Evolutionary conservation across 148 eudicot genomes (phyloP), one percentile per base, ranked within the genome.

Genomic region (Gaultheria prostrata): DNA sequence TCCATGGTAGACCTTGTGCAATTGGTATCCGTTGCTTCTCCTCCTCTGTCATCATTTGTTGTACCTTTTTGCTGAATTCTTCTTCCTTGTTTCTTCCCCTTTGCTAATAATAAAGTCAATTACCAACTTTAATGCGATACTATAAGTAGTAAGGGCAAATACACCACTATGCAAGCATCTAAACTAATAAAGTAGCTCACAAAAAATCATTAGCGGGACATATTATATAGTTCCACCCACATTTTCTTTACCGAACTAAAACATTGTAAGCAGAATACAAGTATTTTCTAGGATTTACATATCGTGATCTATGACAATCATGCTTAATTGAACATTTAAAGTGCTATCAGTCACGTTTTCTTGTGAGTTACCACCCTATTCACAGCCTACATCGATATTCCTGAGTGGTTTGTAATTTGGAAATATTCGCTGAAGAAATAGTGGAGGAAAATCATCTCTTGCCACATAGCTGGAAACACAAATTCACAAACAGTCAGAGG

Each of bases 1-100:
- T 96, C 95, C 94, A 92, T 24, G 98, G 98, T 82, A 96, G 95
- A 82, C 97, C 95, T 89, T 92, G 98, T 11, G 98, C 98, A 82
- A 94, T 83, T 45, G 97, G 97, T 85, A 94, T 87, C 81, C 95
- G 92, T 84, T 87, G 91, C 88, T 90, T 94, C 89, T 92, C 97
- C 86, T 96, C 98, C 86, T 93, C 94, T 49, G 82, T 85, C 88
- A 87, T 86, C 90, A 86, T 87, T 65, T 96, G 93, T 84, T 94
- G 93, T 78, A 96, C 77, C 85, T 94, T 96, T 82, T 92, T 93
- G 77, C 84, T 77, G 81, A 96, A 91, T 82, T 94, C 98, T 86
- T 96, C 97, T 84, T 96, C 93, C 89, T 96, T 96, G 71, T 81
- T 75, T 85, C 82, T 94, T 87, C 97, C 98, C 86, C 98, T 91